phyloP scores from a whole-genome alignment of 495 filamentous ascomycete genomes.

The Neurospora sp. region DNA sequence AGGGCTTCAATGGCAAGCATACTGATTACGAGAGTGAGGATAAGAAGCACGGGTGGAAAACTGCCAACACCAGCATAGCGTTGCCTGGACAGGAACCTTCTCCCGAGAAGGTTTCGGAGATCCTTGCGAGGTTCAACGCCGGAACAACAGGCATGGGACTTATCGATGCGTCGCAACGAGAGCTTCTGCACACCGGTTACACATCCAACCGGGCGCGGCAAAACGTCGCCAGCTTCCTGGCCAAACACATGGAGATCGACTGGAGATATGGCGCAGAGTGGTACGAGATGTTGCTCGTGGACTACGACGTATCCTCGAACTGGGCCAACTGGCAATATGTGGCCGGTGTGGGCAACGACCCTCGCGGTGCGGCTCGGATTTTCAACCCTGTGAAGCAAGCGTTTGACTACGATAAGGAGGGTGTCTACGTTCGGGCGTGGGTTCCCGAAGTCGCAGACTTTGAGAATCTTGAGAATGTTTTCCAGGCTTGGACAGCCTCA shows the following conservation, averaged over 20 bases:
- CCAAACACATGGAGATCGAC: slow-evolving; percentile 62
- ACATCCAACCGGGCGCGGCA: slow-evolving; percentile 61
- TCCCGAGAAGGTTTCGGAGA: slow-evolving; percentile 22
- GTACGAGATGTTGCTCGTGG: slow-evolving; percentile 60
- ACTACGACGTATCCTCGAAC: slow-evolving; percentile 63
- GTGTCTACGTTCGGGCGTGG: slow-evolving; percentile 58
- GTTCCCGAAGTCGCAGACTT: slow-evolving; percentile 48
- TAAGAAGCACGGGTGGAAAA: slow-evolving; percentile 31
- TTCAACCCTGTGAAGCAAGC: slow-evolving; percentile 70
- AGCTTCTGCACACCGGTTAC: slow-evolving; percentile 61
- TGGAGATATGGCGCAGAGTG: slow-evolving; percentile 71
- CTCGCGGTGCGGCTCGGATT: slow-evolving; percentile 48
- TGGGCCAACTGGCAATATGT: slow-evolving; percentile 76
- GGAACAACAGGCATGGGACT: slow-evolving; percentile 60
- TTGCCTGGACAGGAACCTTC: slow-evolving; percentile 19
- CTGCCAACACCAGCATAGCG: slow-evolving; percentile 8
- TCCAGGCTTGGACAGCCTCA: slow-evolving; percentile 52
- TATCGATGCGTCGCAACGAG: slow-evolving; percentile 61
- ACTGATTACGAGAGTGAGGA: slow-evolving; percentile 6
- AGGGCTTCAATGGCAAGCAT: slow-evolving; percentile 45
- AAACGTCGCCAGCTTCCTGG: slow-evolving; percentile 61
- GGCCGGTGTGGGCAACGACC: slow-evolving; percentile 66
- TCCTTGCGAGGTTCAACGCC: slow-evolving; percentile 42
- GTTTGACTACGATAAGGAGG: slow-evolving; percentile 56
- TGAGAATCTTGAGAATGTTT: slow-evolving; percentile 44